Base-by-base conservation (phyloP, 768 basidiomycete genomes). In the Pleurotus eryngii region DNA sequence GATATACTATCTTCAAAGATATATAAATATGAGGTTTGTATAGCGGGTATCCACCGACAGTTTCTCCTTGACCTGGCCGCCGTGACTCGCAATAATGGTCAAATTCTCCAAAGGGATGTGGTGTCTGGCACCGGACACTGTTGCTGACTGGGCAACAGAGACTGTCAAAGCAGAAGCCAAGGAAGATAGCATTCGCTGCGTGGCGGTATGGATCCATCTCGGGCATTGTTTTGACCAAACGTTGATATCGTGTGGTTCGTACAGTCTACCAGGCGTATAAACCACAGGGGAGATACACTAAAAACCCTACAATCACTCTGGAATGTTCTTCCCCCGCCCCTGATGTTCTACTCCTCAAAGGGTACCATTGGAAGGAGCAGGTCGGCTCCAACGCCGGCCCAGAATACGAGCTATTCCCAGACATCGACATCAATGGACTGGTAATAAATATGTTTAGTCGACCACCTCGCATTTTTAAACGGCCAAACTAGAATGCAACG, bases 81-180 rank as follows among this genome's bases (percentile, higher is more conserved):
- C 17, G 20, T 45, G n/a, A 17, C 18, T 48, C 24, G 22, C 46
- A 20, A 17, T n/a, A 49, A 69, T 70, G 68, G 68, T 71, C 37
- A 71, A 71, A 50, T 70, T 71, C 57, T 69, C 68, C 18, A 60
- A 67, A 58, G 70, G 70, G 15, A 70, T 70, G 69, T 72, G 69
- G 70, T 64, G 65, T 60, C 59, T 61, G 46, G 60, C 56, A 0
- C 66, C 68, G 30, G 67, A 64, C 8, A 64, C 67, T 5, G 49
- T 57, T 18, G 66, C 70, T 47, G 69, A 69, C 55, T 71, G 70
- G 70, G 70, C 69, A 5, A 61, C 61, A n/a, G 70, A 71, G 55
- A 60, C 58, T 2, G 60, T 71, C 46, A 70, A 70, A 51, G 56
- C 57, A 17, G 67, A 68, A 56, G 64, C 60, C 15, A 43, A 46